Conservation (phyloP, 2,329 filamentous ascomycete species). For the Ilyonectria mors-panacis region DNA sequence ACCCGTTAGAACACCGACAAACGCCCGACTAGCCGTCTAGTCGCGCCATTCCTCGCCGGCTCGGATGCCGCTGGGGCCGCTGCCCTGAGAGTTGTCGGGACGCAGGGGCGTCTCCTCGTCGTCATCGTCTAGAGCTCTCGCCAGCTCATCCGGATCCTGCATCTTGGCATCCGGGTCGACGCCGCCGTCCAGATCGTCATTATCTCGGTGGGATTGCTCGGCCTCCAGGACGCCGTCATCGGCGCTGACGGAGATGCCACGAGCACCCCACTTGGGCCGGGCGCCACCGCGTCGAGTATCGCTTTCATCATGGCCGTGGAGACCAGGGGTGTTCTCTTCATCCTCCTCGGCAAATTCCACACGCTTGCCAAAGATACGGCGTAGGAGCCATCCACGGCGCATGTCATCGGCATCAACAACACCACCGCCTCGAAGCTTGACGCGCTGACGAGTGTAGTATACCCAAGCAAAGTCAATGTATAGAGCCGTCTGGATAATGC, state of each 20-base stretch:
- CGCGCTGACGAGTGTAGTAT: slow-evolving; percentile 92
- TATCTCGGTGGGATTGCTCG: slow-evolving; percentile 63
- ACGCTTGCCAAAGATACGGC: slow-evolving; percentile 79
- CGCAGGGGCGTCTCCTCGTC: slow-evolving; percentile 58
- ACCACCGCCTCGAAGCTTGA: slow-evolving; percentile 90
- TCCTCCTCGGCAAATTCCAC: slow-evolving; percentile 69
- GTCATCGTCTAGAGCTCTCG: slow-evolving; percentile 71
- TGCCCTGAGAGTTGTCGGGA: slow-evolving; percentile 46
- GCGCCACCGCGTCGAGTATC: slow-evolving; percentile 49
- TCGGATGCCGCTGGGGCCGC: slow-evolving; percentile 57
- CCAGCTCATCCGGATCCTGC: slow-evolving; percentile 77
- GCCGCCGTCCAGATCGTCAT: slow-evolving; percentile 61
- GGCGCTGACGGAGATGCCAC: slow-evolving; percentile 77
- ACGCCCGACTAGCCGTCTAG: slow-evolving; percentile 36
- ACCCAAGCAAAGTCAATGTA: slow-evolving; percentile 98
- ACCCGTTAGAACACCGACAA: slow-evolving; percentile 19
- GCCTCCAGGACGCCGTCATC: slow-evolving; percentile 72
- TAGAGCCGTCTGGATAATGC: slow-evolving; percentile 88
- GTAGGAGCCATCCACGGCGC: slow-evolving; percentile 86
- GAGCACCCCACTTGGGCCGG: slow-evolving; percentile 72
- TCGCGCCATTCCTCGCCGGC: slow-evolving; percentile 65
- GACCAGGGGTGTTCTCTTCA: slow-evolving; percentile 70
- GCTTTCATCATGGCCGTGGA: slow-evolving; percentile 57
- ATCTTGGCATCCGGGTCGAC: slow-evolving; percentile 76
- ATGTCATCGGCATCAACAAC: slow-evolving; percentile 93